Conservation (phyloP, 2,329 filamentous ascomycete genomes). For the Neospermospora avenae region DNA sequence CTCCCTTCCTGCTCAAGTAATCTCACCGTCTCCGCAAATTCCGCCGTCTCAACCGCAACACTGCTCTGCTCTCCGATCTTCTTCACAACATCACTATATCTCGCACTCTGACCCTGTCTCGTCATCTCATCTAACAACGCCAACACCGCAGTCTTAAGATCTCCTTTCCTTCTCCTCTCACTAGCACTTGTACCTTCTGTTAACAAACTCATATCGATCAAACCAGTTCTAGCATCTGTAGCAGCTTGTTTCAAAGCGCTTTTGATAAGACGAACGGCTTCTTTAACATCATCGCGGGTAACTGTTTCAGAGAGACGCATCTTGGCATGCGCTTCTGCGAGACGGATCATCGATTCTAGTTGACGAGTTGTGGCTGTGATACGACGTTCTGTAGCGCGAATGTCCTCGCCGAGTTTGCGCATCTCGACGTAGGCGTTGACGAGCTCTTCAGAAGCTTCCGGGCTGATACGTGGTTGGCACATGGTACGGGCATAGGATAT, state of each 20-base stretch:
- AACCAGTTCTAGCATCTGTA: conserved; percentile 84
- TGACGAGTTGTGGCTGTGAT: conserved; percentile 98
- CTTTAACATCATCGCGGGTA: conserved; percentile 76
- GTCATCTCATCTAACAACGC: conserved; percentile 78
- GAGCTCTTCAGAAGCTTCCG: conserved; percentile 77
- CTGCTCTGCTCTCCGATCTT: conserved; percentile 68
- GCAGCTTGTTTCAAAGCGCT: conserved; percentile 93
- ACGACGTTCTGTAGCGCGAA: conserved; percentile 84
- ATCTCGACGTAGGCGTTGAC: conserved; percentile 88
- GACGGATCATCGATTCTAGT: conserved; percentile 96
- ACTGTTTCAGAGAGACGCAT: conserved; percentile 84
- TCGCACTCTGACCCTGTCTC: conserved; percentile 61
- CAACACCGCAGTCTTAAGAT: conserved; percentile 78
- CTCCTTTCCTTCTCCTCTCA: conserved; percentile 78
- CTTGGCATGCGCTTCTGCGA: conserved; percentile 93
- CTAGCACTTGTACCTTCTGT: conserved; percentile 89
- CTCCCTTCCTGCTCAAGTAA: conserved; percentile 80
- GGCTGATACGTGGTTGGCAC: conserved; percentile 78
- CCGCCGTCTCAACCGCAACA: conserved; percentile 68
- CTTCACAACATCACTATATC: conserved; percentile 75
- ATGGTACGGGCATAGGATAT: conserved; percentile 92
- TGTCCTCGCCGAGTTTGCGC: conserved; percentile 86
- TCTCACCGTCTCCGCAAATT: conserved; percentile 81
- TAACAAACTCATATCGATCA: conserved; percentile 95
- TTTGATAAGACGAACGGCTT: conserved; percentile 90